phyloP scores from a whole-genome alignment of 768 basidiomycete species.

The Stropharia rugosoannulata region DNA sequence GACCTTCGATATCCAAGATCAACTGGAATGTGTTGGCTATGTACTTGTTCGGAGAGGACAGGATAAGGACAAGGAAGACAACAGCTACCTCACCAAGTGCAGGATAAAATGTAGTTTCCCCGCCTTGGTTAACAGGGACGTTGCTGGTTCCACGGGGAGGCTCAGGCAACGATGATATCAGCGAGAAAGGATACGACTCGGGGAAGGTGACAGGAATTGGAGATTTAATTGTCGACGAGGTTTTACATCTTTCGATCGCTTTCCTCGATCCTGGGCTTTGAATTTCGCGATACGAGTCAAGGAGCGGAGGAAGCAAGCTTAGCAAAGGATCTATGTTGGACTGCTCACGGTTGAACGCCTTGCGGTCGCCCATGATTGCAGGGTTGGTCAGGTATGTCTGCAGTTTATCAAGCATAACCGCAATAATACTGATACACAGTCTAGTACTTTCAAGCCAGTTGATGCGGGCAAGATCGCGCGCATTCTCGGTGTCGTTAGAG shows the following conservation, averaged over 20 bases:
- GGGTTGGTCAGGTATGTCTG: conserved; percentile 78
- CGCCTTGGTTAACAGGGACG: conserved; percentile 40
- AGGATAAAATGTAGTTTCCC: conserved; percentile 61
- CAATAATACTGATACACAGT: conserved; percentile 86
- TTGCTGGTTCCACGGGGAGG: conserved; percentile 41
- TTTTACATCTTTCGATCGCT: conserved; percentile 67
- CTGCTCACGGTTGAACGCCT: conserved; percentile 73
- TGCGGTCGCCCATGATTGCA: conserved; percentile 56
- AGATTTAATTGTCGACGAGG: conserved; percentile 56
- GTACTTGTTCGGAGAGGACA: conserved; percentile 77
- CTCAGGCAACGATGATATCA: conserved; percentile 68
- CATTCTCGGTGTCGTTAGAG: conserved; percentile 63
- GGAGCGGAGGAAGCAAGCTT: conserved; percentile 80
- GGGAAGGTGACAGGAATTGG: conserved; percentile 83
- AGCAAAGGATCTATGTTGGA: conserved; percentile 89
- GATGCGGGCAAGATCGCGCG: conserved; percentile 73
- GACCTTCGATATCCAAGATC: conserved; percentile 86
- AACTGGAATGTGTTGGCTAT: conserved; percentile 78
- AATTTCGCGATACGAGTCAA: conserved; percentile 88
- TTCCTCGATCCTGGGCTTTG: conserved; percentile 64
- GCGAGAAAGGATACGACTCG: conserved; percentile 89
- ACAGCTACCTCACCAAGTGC: conserved; percentile 84
- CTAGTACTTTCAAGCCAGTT: conserved; percentile 89
- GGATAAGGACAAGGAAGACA: conserved; percentile 78
- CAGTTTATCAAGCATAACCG: conserved; percentile 87